Base-by-base conservation (phyloP, 2,329 filamentous ascomycete genomes). In the Ophiocordyceps camponoti-saundersi region DNA sequence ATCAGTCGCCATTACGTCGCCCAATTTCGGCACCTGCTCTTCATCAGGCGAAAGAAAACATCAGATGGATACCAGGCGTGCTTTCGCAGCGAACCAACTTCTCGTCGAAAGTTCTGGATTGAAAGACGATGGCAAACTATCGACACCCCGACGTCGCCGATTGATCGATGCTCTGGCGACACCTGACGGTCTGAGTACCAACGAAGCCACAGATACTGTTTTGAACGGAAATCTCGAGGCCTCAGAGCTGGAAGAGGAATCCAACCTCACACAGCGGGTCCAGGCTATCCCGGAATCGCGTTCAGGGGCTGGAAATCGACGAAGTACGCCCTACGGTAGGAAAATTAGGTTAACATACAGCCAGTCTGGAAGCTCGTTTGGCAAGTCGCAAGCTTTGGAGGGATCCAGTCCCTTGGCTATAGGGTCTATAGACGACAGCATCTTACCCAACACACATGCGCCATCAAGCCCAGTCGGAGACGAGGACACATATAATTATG, bases 321-420 rank as follows among this genome's bases (percentile, higher is more conserved):
- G 58, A 2, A 55, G 50, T 22, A 54, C 56, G 12, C 44, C 58
- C 7, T 57, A 56, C 46, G 57, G 55, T 36, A 59, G 54, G 44
- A 60, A 59, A 49, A 55, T 65, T 20, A 62, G 61, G 42, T 55
- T 56, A 30, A 65, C 62, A 3, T 65, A 65, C 47, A 62, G 61
- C 16, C 58, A 62, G 46, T 55, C 60, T 26, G 55, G 61, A 45
- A 59, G 55, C 34, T 56, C 58, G 18, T 48, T 59, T 13, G 55
- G 50, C 29, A 55, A 57, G 42, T 56, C 60, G 2, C 55, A 54
- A 20, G 57, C 52, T 20, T 52, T 55, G 12, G 56, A 54, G 22
- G 52, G 3, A 2, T n/a, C 34, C 12, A n/a, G 20, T 20, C 20
- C 20, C 12, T 5, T 22, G 3, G 3, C 8, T 22, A 21, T 12